Evolutionary conservation across 495 filamentous ascomycete species (phyloP), one percentile per base, ranked within the genome.

Genomic region (Penicillium parvum): DNA sequence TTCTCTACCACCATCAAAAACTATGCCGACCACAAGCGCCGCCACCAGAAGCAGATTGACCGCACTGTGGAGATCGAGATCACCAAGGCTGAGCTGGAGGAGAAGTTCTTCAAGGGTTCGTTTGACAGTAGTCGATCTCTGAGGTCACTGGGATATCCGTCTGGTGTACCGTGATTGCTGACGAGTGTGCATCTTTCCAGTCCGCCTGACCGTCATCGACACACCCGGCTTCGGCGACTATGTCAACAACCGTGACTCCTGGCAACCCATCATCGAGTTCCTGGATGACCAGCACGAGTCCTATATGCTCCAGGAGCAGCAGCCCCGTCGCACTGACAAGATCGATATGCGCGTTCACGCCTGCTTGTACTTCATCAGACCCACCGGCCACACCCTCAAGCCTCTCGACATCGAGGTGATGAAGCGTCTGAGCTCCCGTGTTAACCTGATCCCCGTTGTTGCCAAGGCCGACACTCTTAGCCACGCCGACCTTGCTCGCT

Each of bases 51-150:
- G 81, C 92, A 98, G 73, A 77, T 96, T 41, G 92, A 98, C 76
- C 96, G 96, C 73, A 98, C 92, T 7, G 92, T 98, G 41, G 92
- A 98, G 75, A 98, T 98, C 59, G 92, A 97, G 67, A 98, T 98
- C 62, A 98, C 92, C 64, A 98, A 98, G 78, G 92, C 92, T 37
- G 92, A 98, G 75, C 72, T 98, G 46, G 92, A 98, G 74, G 92
- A 98, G 82, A 98, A 98, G 78, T 98, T 98, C 78, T 98, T 98
- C 83, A 98, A 98, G 78, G 91, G 91, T 97, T 77, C 43, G 91
- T 97, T 77, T 42, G 47, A 40, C 22, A 14, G 29, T 21, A n/a
- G 19, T 3, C 11, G 6, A 12, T 36, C 20, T 22, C 17, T 4
- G 20, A 14, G n/a, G 28, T 18, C 17, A 34, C 10, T 30, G 28